Percentiles rank a stretch among this genome's conserved stretches.
Evolutionary conservation across 208 protist genomes (phyloP).

Genomic region (Trypanosomatidae sp.): DNA sequence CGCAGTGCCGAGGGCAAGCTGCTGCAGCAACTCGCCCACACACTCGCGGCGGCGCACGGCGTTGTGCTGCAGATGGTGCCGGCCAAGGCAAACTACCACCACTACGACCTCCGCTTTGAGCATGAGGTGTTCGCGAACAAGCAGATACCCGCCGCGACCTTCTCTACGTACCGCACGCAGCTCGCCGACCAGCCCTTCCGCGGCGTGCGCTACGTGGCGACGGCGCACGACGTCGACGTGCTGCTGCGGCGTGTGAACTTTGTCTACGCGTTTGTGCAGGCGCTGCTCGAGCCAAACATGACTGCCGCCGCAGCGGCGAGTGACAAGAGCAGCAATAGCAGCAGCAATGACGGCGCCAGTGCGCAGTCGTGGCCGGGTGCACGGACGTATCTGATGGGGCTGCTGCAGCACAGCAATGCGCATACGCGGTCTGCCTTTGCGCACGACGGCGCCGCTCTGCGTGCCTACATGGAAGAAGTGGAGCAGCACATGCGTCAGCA

Average conservation of each 20-base stretch:
- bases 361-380: conserved; percentile 17
- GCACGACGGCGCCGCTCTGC: conserved; percentile 10
- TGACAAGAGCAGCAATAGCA: neutral
- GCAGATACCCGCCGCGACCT: conserved; percentile 54
- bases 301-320: neutral
- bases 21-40: conserved; percentile 29
- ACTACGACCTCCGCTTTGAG: conserved; percentile 76
- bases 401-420: conserved; percentile 23
- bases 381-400: conserved; percentile 32
- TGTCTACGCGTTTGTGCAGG: conserved; percentile 38
- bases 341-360: no score
- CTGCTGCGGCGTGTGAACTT: conserved; percentile 34
- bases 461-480: conserved; percentile 22
- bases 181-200: conserved; percentile 53
- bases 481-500: conserved; percentile 32
- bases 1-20: conserved; percentile 26
- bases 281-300: conserved; percentile 7
- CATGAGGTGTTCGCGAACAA: conserved; percentile 70
- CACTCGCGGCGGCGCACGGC: conserved; percentile 14
- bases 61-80: conserved; percentile 33
- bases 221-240: conserved; percentile 5
- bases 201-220: conserved; percentile 10
- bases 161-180: conserved; percentile 41
- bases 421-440: conserved; percentile 33
- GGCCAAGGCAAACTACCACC: conserved; percentile 67